Evolutionary conservation across 306 rosid genomes (phyloP), one percentile per base, ranked within the genome.

Genomic region (Castanea sativa): DNA sequence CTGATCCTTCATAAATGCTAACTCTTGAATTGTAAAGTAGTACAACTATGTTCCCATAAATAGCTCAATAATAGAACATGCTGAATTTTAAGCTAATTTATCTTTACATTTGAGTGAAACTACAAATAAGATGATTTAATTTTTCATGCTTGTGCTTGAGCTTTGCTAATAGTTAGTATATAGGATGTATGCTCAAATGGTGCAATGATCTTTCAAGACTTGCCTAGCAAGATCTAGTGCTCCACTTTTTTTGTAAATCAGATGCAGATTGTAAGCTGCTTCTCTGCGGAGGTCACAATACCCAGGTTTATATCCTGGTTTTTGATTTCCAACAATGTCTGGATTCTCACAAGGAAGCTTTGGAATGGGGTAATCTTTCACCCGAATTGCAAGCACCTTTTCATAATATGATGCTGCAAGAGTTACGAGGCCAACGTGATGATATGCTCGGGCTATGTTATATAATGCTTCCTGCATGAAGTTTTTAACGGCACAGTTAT

Each of bases 221-320:
- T 87, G 91, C 78, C 94, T 90, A 68, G 97, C 96, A 83, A 92
- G 98, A 88, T 92, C 98, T 69, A 86, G 49, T 53, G 96, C 97
- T 57, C 98, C 98, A 71, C 98, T 90, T 76, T 76, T 88, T 84
- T 87, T 94, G 79, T 94, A 92, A 74, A 94, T 92, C 5, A 92
- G 84, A 87, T 94, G 98, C 79, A 94, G 83, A 89, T 94, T 94
- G 84, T 78, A 88, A 59, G 97, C 96, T 7, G 98, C 94, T 78
- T 94, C 98, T 78, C 98, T 88, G 52, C 89, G 87, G 80, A 94
- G 93, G 78, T 94, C 87, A 74, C 98, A 92, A 67, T 88, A 84
- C 76, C 93, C 97, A 32, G 87, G 85, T 65, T 64, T 76, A 67
- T 88, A 84, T 75, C 93, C 94, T 38, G 86, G 85, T 56, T 64